phyloP scores from a whole-genome alignment of 2,329 filamentous ascomycete genomes.

The Botrytis hyacinthi region DNA sequence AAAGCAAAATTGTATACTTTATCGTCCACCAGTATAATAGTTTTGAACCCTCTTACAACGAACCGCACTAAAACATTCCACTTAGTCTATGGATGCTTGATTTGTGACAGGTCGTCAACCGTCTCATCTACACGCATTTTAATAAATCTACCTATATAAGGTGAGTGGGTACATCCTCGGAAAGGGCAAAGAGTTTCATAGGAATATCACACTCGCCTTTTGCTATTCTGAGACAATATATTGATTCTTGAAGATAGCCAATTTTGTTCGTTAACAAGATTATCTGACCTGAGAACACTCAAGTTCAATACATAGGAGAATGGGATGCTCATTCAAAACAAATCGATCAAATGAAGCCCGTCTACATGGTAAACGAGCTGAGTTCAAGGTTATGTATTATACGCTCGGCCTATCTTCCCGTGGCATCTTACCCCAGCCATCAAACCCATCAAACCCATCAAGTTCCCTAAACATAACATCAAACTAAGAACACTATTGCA shows the following conservation, averaged over 20 bases:
- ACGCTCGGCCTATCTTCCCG: not conserved
- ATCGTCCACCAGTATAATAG: not conserved
- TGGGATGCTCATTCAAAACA: not conserved
- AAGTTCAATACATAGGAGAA: not conserved
- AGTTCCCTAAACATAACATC: not conserved
- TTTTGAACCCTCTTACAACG: not conserved
- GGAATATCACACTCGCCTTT: not conserved
- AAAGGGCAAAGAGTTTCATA: not conserved
- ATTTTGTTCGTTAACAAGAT: not conserved
- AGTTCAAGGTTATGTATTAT: not conserved
- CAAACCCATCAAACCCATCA: not conserved
- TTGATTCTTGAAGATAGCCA: too few relatives aligned
- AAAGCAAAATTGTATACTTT: too few relatives aligned
- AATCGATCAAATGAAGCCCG: not conserved
- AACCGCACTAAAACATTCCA: not conserved
- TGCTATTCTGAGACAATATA: not conserved
- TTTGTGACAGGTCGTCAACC: not conserved
- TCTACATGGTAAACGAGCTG: not conserved
- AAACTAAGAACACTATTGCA: not conserved
- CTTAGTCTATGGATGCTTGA: not conserved
- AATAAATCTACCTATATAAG: not conserved
- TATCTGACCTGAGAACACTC: too few relatives aligned
- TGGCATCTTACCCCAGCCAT: not conserved
- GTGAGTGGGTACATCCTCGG: not conserved
- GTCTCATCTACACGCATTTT: not conserved